Base-by-base conservation (phyloP, 2,329 filamentous ascomycete genomes). In the Neofusicoccum sp. region DNA sequence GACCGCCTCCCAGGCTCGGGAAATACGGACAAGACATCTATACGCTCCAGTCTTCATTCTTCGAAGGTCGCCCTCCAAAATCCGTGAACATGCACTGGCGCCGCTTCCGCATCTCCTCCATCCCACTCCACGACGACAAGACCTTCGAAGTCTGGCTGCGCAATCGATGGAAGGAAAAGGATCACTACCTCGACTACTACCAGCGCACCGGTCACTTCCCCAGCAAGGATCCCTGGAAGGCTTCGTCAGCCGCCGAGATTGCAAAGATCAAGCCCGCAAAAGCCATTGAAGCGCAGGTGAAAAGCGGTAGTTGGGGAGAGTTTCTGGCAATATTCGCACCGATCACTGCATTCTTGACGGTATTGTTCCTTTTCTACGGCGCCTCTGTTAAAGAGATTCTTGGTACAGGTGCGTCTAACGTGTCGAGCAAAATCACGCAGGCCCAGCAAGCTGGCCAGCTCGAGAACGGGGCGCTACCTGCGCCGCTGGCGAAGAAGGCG, bases 31-130 rank as follows among this genome's bases (percentile, higher is more conserved):
- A 98, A 74, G 87, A 96, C 54, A 90, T 91, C 71, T 98, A 96
- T 76, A 93, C 91, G 0, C 82, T 99, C 3, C 85, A 87, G 2
- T 93, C 93, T 54, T 96, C 92, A 3, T 97, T 95, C 73, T 89
- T 97, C 66, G 87, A 95, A 75, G 93, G 95, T 11, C 87, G 91
- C 1, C 89, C 93, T 0, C 95, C 94, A 1, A 97, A 93, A 74
- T 97, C 93, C 1, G 93, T 98, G 71, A 98, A 97, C 77, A 93
- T 98, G 81, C 90, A 96, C 78, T 99, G 94, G 92, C 87, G 95
- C 60, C 88, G 93, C 8, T 97, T 96, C 77, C 85, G 86, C 37
- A 74, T 97, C 12, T 84, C 85, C 28, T 87, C 92, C 22, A 96
- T 99, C 47, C 94, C 94, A 0, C 84, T 96, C 8, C 84, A 92